phyloP scores from a whole-genome alignment of 2,329 filamentous ascomycete genomes.

The Emericellopsis atlantica region DNA sequence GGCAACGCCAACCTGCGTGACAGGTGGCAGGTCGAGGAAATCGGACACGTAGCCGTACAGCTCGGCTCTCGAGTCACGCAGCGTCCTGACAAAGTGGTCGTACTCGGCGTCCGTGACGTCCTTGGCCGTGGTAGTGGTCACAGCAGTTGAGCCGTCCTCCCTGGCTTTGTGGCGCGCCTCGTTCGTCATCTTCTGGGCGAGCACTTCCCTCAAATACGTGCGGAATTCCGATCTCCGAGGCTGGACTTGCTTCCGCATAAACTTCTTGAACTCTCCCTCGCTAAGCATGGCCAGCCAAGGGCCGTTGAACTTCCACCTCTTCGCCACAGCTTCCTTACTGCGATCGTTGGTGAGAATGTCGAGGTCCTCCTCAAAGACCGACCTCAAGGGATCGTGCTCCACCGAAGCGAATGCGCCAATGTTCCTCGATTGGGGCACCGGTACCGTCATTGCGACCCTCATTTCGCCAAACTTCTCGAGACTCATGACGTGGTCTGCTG shows the following conservation, averaged over 20 bases:
- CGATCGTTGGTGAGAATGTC: slow-evolving; percentile 35
- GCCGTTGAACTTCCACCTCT: slow-evolving; percentile 54
- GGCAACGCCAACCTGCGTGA: slow-evolving; percentile 20
- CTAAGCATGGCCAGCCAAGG: slow-evolving; percentile 54
- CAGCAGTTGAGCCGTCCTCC: slow-evolving; percentile 20
- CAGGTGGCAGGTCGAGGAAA: slow-evolving; percentile 49
- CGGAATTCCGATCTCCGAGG: slow-evolving; percentile 41
- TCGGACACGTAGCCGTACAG: slow-evolving; percentile 43
- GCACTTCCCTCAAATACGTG: slow-evolving; percentile 33
- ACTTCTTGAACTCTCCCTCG: slow-evolving; percentile 45
- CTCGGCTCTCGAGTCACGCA: slow-evolving; percentile 36
- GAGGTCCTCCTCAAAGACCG: slow-evolving; percentile 46
- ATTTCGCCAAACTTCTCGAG: slow-evolving; percentile 81
- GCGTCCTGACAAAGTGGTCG: slow-evolving; percentile 33
- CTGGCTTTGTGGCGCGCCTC: slow-evolving; percentile 21
- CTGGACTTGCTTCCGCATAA: slow-evolving; percentile 39
- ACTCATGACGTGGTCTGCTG: slow-evolving; percentile 69
- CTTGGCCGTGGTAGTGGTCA: slow-evolving; percentile 11
- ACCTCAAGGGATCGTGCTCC: slow-evolving; percentile 17
- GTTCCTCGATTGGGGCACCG: slow-evolving; percentile 8
- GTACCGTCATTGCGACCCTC: slow-evolving; percentile 54
- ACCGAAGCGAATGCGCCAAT: background rate
- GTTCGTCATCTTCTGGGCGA: slow-evolving; percentile 31
- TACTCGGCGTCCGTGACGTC: slow-evolving; percentile 39
- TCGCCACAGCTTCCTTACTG: slow-evolving; percentile 5